Evolutionary conservation across 2,329 filamentous ascomycete genomes (phyloP).

Genomic region (Fusarium pseudocircinatum): DNA sequence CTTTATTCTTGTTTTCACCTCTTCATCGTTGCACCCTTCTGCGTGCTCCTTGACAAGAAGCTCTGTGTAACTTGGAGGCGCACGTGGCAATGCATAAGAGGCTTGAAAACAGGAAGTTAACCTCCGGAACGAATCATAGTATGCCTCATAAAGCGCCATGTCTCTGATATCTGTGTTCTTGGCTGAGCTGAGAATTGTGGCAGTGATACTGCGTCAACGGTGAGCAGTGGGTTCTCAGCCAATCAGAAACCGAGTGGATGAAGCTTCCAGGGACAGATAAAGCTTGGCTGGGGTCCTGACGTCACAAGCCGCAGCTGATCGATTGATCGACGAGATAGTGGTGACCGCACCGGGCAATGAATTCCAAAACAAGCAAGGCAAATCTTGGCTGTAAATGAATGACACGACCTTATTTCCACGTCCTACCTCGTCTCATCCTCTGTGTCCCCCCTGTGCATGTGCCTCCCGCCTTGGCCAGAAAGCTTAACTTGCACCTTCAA

Average conservation of each 20-base stretch:
- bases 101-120: slow-evolving; percentile 1
- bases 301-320: slow-evolving; percentile 20
- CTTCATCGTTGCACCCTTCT: no score
- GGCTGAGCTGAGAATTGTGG: slow-evolving; percentile 8
- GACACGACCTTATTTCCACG: slow-evolving; percentile 24
- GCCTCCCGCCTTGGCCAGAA: slow-evolving; percentile 4
- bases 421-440: background rate
- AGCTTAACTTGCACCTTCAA: slow-evolving; percentile 16
- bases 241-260: slow-evolving; percentile 22
- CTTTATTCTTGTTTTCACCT: no score
- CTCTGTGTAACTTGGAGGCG: background rate
- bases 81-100: slow-evolving; percentile 7
- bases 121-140: background rate
- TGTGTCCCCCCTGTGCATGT: background rate
- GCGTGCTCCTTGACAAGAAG: background rate
- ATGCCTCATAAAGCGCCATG: background rate
- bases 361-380: background rate
- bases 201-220: background rate
- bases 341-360: slow-evolving; percentile 20
- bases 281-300: slow-evolving; percentile 24
- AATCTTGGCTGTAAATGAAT: slow-evolving; percentile 1
- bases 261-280: slow-evolving; percentile 18
- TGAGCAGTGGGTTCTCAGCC: background rate
- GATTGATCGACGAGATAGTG: slow-evolving; percentile 24
- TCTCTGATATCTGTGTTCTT: background rate